Evolutionary conservation across 805 yeast genomes (phyloP).

Genomic region (Ogataea sp.): DNA sequence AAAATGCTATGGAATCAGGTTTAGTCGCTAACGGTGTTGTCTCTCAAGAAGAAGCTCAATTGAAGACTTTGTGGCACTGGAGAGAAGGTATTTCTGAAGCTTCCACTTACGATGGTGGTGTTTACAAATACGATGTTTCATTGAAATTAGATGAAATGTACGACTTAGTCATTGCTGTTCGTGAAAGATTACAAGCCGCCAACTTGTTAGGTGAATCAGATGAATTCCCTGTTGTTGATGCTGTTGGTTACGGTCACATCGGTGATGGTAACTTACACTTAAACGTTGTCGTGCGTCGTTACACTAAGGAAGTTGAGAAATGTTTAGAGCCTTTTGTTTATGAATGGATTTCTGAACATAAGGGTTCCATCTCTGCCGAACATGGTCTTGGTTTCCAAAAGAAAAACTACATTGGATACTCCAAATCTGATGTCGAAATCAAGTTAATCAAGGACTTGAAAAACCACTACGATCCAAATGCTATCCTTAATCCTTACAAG

Average conservation of each 20-base stretch:
- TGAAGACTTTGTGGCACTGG: constrained; percentile 85
- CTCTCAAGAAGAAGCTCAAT: constrained; percentile 91
- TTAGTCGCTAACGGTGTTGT: constrained; percentile 88
- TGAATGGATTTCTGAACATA: constrained; percentile 67
- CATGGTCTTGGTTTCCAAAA: constrained; percentile 98
- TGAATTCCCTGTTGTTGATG: constrained; percentile 70
- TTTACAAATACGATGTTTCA: constrained; percentile 94
- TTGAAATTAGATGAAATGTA: constrained; percentile 78
- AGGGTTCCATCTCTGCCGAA: constrained; percentile 94
- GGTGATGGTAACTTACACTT: constrained; percentile 97
- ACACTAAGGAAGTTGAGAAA: constrained; percentile 69
- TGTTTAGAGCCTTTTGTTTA: constrained; percentile 90
- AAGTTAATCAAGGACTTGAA: constrained; percentile 72
- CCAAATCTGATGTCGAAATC: constrained; percentile 69
- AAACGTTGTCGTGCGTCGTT: constrained; percentile 84
- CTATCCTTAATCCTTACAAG: constrained; percentile 91
- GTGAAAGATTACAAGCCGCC: constrained; percentile 45
- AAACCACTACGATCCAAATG: constrained; percentile 80
- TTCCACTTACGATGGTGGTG: constrained; percentile 80
- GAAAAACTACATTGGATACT: constrained; percentile 80
- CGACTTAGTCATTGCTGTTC: constrained; percentile 73
- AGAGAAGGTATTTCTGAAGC: constrained; percentile 93
- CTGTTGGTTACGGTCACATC: constrained; percentile 96
- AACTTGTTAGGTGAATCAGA: constrained; percentile 57
- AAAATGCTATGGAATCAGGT: constrained; percentile 75